Evolutionary conservation across 192 early-diverging fungal species (phyloP), one percentile per base, ranked within the genome.

Genomic region (Hyaloraphidium curvatum): DNA sequence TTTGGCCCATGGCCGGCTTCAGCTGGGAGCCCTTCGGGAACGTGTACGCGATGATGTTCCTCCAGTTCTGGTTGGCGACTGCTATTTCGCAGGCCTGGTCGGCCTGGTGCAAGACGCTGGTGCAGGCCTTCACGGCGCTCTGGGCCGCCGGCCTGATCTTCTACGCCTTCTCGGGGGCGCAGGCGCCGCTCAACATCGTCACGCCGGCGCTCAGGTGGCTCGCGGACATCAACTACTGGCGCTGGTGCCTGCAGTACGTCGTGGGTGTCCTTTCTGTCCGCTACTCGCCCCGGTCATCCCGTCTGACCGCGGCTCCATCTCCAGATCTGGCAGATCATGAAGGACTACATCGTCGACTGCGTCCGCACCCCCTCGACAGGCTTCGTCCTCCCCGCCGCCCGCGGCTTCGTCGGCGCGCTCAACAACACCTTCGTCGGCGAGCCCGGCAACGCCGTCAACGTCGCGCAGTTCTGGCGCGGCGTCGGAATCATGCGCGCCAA

Each of bases 261-360:
- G 33, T 37, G n/a, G n/a, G 33, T 37, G 33, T 37, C n/a, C n/a
- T n/a, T n/a, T n/a, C n/a, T n/a, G n/a, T n/a, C n/a, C n/a, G n/a
- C n/a, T n/a, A n/a, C n/a, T n/a, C n/a, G n/a, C n/a, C n/a, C n/a
- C n/a, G n/a, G n/a, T n/a, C n/a, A n/a, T n/a, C n/a, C n/a, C n/a
- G n/a, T n/a, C n/a, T n/a, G n/a, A n/a, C n/a, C n/a, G n/a, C n/a
- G n/a, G n/a, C n/a, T n/a, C n/a, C n/a, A n/a, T n/a, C n/a, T 48
- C 43, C 43, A 48, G 43, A 25, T 22, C 43, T 48, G 25, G 17
- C 43, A 48, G 25, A 25, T 48, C 17, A 14, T 48, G 17, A 48
- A 48, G 43, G 43, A 48, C 43, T 48, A 21, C 43, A 48, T 19
- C 43, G 14, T 22, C 43, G 43, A 48, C 7, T 48, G 43, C 43